Percentiles rank a stretch among this genome's conserved stretches.
Evolutionary conservation across 306 rosid species (phyloP).

Genomic region (Comarum palustre): DNA sequence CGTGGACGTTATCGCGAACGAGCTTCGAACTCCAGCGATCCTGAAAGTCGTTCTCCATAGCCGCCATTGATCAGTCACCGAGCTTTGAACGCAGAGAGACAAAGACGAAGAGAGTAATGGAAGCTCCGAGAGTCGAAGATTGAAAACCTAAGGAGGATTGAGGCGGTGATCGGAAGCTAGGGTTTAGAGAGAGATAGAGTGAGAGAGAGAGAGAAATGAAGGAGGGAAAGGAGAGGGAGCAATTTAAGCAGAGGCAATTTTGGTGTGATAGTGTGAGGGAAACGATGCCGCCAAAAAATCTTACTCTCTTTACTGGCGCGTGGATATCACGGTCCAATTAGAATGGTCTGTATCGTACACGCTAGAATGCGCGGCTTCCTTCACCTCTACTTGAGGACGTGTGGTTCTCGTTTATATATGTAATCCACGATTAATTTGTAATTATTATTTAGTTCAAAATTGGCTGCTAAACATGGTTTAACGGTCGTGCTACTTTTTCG

Average conservation of each 20-base stretch:
- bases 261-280: conserved; percentile 6
- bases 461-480: background rate
- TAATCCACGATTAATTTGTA: background rate
- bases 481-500: background rate
- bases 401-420: background rate
- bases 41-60: conserved; percentile 11
- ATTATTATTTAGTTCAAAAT: background rate
- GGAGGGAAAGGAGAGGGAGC: background rate
- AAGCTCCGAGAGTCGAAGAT: background rate
- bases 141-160: background rate
- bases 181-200: background rate
- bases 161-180: background rate
- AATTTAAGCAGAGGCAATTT: background rate
- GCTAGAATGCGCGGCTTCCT: too few species aligned
- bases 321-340: background rate
- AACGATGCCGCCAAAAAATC: conserved; percentile 35
- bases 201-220: conserved; percentile 8
- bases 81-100: background rate
- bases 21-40: conserved; percentile 50
- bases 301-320: conserved; percentile 9
- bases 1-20: conserved; percentile 67
- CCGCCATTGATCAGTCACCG: conserved; percentile 33
- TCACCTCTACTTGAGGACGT: background rate
- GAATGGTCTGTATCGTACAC: background rate
- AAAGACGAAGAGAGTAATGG: conserved; percentile 6